Percentiles rank a stretch among this genome's conserved stretches.
These are phyloP conservation scores for Podaxis sp. DNA, from an alignment of 768 basidiomycete species.

Conservation along the genomic window DNA sequence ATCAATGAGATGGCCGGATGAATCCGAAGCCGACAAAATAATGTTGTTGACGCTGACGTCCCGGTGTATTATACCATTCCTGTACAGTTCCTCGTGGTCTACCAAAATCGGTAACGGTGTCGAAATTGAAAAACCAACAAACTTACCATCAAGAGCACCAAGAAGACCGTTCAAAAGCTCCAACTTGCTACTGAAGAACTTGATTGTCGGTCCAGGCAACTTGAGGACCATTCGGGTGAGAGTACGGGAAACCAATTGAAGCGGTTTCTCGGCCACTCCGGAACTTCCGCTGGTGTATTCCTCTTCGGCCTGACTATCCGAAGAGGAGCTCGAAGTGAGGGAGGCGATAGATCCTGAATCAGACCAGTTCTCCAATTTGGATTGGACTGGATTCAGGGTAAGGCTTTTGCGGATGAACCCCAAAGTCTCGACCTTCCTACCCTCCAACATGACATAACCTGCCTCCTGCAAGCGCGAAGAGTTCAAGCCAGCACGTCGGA, in stretches of 20 bases:
- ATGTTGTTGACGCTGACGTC: not conserved
- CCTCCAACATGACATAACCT: not conserved
- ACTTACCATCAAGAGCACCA: too few species aligned
- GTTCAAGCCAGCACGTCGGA: not conserved
- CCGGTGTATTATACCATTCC: not conserved
- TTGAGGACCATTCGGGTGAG: not conserved
- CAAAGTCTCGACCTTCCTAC: not conserved
- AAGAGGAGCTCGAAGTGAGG: not conserved
- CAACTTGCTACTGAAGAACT: too few species aligned
- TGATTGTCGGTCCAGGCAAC: not conserved
- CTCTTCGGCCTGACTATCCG: not conserved
- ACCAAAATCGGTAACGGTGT: too few species aligned
- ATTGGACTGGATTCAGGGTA: not conserved
- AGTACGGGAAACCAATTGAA: not conserved
- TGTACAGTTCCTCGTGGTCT: not conserved
- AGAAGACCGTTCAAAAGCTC: too few species aligned
- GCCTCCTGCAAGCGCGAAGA: not conserved
- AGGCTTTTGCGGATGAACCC: not conserved
- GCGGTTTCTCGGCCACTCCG: not conserved
- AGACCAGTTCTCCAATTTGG: not conserved
- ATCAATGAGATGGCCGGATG: not conserved
- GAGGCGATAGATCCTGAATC: not conserved
- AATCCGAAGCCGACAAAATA: not conserved
- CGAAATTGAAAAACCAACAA: too few species aligned
- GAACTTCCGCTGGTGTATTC: not conserved